phyloP scores from a whole-genome alignment of 306 rosid genomes.

The Phaseolus lunatus region DNA sequence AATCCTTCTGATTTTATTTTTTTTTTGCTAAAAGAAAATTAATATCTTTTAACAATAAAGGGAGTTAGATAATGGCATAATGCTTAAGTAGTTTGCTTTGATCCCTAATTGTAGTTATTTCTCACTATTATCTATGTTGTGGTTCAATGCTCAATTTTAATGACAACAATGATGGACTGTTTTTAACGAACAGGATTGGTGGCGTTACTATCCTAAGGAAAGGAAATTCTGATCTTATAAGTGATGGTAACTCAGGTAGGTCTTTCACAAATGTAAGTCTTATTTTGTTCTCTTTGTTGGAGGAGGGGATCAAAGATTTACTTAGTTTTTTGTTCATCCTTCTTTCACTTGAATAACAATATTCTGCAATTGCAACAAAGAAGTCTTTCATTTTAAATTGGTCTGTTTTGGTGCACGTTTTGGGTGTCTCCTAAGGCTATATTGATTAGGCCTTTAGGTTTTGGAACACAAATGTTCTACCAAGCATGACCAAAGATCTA shows the following conservation, averaged over 20 bases:
- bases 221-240: constrained; percentile 30
- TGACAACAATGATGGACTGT: neutral
- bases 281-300: neutral
- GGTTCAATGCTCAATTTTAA: neutral
- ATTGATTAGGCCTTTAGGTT: constrained; percentile 9
- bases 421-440: neutral
- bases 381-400: neutral
- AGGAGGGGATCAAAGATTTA: neutral
- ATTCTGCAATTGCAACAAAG: neutral
- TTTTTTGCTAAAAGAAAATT: neutral
- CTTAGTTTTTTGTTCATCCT: neutral
- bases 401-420: neutral
- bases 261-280: neutral
- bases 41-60: neutral
- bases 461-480: constrained; percentile 4
- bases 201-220: constrained; percentile 30
- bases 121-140: neutral
- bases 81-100: neutral
- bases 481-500: neutral
- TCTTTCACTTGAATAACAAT: neutral
- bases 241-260: constrained; percentile 16
- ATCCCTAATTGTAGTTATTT: neutral
- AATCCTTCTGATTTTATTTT: neutral
- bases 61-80: neutral
- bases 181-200: constrained; percentile 14